A percentile compares a stretch with the other conserved stretches of the same genome.
These are phyloP conservation scores for Collybia nuda DNA, from an alignment of 768 basidiomycete species.

Conservation along the genomic window DNA sequence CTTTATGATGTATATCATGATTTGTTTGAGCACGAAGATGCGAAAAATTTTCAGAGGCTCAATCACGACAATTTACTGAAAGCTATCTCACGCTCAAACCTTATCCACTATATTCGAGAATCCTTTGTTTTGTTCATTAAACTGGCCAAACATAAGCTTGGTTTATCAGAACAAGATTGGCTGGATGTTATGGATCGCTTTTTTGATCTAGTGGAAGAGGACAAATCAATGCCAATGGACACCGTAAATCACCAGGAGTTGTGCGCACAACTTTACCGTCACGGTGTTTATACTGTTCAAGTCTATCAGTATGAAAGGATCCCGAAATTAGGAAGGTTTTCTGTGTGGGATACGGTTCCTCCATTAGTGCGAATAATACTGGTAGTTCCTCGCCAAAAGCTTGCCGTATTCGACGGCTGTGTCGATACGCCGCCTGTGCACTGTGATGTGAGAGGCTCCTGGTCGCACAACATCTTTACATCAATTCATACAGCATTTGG, in stretches of 20 bases:
- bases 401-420: slow-evolving; percentile 18
- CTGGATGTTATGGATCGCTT: slow-evolving; percentile 25
- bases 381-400: slow-evolving; percentile 26
- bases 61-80: slow-evolving; percentile 12
- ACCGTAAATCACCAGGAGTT: slow-evolving; percentile 31
- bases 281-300: slow-evolving; percentile 21
- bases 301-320: slow-evolving; percentile 2
- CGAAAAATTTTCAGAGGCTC: slow-evolving; percentile 13
- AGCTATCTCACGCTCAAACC: slow-evolving; percentile 14
- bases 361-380: slow-evolving; percentile 29
- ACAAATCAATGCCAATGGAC: slow-evolving; percentile 25
- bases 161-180: slow-evolving; percentile 21
- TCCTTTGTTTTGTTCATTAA: slow-evolving; percentile 29
- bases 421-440: slow-evolving; percentile 26
- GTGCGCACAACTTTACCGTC: slow-evolving; percentile 27
- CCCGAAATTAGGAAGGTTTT: slow-evolving; percentile 19
- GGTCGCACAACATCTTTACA: slow-evolving; percentile 23
- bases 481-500: slow-evolving; percentile 23
- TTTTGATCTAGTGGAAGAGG: slow-evolving; percentile 16
- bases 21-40: slow-evolving; percentile 35
- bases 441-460: slow-evolving; percentile 18
- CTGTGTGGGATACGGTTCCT: slow-evolving; percentile 23
- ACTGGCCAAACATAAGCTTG: slow-evolving; percentile 17
- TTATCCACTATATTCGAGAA: slow-evolving; percentile 28
- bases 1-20: slow-evolving; percentile 38